Conservation (phyloP, 176 grass and related monocot genomes). For the Carex myosuroides region DNA sequence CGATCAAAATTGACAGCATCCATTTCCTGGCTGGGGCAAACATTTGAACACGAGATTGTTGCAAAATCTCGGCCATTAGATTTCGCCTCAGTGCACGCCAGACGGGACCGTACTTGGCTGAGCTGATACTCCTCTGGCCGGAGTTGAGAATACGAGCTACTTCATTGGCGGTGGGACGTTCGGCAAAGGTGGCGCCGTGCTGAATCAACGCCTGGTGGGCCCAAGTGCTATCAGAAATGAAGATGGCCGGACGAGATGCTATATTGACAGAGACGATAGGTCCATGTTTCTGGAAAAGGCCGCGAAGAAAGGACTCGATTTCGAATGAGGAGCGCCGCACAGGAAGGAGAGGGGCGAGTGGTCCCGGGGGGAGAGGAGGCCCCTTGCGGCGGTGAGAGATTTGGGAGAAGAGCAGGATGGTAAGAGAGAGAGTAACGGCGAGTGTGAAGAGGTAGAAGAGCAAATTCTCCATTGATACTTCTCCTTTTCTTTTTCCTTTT, state of each 20-base stretch:
- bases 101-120: conserved; percentile 29
- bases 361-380: conserved; percentile 29
- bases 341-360: conserved; percentile 24
- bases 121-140: conserved; percentile 43
- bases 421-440: conserved; percentile 30
- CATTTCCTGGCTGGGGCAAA: conserved; percentile 31
- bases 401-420: conserved; percentile 17
- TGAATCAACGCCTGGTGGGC: conserved; percentile 47
- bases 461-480: conserved; percentile 47
- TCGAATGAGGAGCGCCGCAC: conserved; percentile 29
- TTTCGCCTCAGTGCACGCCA: conserved; percentile 48
- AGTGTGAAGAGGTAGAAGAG: conserved; percentile 51
- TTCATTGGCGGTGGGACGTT: conserved; percentile 12
- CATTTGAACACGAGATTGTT: conserved; percentile 34
- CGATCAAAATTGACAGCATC: conserved; percentile 34
- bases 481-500: no score
- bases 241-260: conserved; percentile 13
- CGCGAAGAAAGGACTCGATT: conserved; percentile 27
- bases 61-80: conserved; percentile 34
- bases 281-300: conserved; percentile 26
- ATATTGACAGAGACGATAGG: conserved; percentile 40
- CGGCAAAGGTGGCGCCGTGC: conserved; percentile 40
- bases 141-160: conserved; percentile 23
- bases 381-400: background rate
- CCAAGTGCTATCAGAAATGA: conserved; percentile 29